A percentile compares a stretch with the other conserved stretches of the same genome.
Evolutionary conservation across 225 moss, liverwort and hornwort genomes (phyloP).

Genomic region (Sphagnum tenellum): DNA sequence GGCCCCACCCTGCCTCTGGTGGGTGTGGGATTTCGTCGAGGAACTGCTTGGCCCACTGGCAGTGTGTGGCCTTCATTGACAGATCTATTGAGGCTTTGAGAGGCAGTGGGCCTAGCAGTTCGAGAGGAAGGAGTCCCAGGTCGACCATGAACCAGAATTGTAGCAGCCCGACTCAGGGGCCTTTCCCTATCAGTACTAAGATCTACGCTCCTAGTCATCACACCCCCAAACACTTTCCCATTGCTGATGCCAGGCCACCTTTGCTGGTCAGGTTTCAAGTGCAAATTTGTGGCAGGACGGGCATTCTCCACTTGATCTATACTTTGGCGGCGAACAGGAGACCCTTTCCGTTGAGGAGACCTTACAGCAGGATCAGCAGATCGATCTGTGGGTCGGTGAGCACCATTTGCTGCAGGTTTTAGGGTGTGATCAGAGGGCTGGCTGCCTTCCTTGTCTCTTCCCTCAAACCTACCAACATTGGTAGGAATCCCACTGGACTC

Average conservation of each 20-base stretch:
- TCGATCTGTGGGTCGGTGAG: slow-evolving; percentile 37
- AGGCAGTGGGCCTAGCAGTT: slow-evolving; percentile 15
- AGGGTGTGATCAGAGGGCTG: slow-evolving; percentile 48
- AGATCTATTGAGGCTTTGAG: slow-evolving; percentile 38
- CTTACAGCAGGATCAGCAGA: slow-evolving; percentile 27
- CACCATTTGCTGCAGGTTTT: slow-evolving; percentile 70
- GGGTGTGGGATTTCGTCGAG: slow-evolving; percentile 33
- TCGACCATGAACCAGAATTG: slow-evolving; percentile 32
- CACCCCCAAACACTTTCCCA: slow-evolving; percentile 56
- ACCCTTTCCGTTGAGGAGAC: slow-evolving; percentile 55
- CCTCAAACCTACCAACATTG: slow-evolving; percentile 21
- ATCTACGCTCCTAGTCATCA: slow-evolving; percentile 78
- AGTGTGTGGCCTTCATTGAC: slow-evolving; percentile 27
- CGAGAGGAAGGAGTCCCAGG: slow-evolving; percentile 50
- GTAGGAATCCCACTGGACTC: slow-evolving; percentile 21
- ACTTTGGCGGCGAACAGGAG: slow-evolving; percentile 84
- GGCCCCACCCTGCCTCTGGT: slow-evolving; percentile 21
- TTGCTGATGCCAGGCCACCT: slow-evolving; percentile 93
- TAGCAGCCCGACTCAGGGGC: slow-evolving; percentile 33
- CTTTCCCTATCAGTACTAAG: slow-evolving; percentile 64
- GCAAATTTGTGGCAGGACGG: slow-evolving; percentile 55
- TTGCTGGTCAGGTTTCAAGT: slow-evolving; percentile 73
- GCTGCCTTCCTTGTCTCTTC: slow-evolving; percentile 30
- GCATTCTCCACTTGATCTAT: slow-evolving; percentile 77
- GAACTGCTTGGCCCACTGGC: slow-evolving; percentile 16